phyloP scores from a whole-genome alignment of 768 basidiomycete species.

The Lactarius akahatsu region DNA sequence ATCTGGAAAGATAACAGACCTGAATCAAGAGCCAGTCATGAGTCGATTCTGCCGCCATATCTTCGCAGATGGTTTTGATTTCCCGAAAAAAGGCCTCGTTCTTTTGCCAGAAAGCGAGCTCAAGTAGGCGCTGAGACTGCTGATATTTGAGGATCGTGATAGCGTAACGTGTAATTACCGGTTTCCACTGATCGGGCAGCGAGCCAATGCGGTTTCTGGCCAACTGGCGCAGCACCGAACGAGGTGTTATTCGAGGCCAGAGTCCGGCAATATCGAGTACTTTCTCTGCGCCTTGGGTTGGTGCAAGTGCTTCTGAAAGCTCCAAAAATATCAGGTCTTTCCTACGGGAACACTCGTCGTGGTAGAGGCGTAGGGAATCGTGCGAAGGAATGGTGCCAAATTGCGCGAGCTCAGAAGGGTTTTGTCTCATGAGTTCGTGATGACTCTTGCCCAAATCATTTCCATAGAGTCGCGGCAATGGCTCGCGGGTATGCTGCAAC shows the following conservation, averaged over 20 bases:
- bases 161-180: neutral
- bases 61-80: neutral
- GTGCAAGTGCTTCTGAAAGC: constrained; percentile 6
- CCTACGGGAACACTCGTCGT: neutral
- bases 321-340: neutral
- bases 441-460: constrained; percentile 9
- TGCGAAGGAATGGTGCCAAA: neutral
- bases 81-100: constrained; percentile 16
- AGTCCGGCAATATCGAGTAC: constrained; percentile 1
- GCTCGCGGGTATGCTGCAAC: neutral
- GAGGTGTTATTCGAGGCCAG: constrained; percentile 19
- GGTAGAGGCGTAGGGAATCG: neutral
- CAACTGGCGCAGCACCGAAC: constrained; percentile 26
- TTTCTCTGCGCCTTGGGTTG: constrained; percentile 4
- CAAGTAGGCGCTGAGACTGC: constrained; percentile 18
- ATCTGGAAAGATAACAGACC: neutral
- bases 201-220: constrained; percentile 29
- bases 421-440: neutral
- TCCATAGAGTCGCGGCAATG: constrained; percentile 12
- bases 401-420: neutral
- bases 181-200: constrained; percentile 9
- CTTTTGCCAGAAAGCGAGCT: constrained; percentile 1
- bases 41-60: neutral
- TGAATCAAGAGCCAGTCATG: constrained; percentile 23
- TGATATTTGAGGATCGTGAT: constrained; percentile 5